These are phyloP conservation scores for Cercospora beticola DNA, from an alignment of 2,329 filamentous ascomycete species.

Conservation along the genomic window DNA sequence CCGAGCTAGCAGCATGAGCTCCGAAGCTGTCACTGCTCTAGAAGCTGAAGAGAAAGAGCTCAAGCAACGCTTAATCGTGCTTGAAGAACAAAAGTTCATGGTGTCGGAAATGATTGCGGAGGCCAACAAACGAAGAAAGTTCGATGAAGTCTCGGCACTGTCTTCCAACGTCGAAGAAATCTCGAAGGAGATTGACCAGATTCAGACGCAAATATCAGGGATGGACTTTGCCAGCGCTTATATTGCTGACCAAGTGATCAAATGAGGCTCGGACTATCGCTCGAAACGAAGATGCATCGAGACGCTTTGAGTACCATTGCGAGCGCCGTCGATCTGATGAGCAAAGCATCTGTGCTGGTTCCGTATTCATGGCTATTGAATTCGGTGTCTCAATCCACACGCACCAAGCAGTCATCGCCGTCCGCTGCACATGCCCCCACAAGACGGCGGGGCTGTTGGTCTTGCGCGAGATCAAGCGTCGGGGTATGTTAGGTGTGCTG, in stretches of 20 bases:
- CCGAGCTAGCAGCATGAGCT: slow-evolving; percentile 49
- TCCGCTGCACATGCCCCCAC: neutral
- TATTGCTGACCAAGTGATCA: slow-evolving; percentile 30
- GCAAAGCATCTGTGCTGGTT: neutral
- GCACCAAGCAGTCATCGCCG: neutral
- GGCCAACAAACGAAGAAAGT: slow-evolving; percentile 72
- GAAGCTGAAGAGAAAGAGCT: slow-evolving; percentile 83
- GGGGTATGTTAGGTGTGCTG: neutral
- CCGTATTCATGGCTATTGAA: neutral
- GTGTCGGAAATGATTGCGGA: slow-evolving; percentile 81
- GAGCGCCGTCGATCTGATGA: neutral
- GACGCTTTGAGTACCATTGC: neutral
- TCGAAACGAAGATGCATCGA: neutral
- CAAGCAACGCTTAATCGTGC: slow-evolving; percentile 74
- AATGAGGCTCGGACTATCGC: slow-evolving; percentile 21
- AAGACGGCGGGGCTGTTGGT: neutral
- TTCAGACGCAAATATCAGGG: slow-evolving; percentile 36
- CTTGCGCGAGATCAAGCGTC: neutral
- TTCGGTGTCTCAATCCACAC: neutral
- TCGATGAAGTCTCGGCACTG: slow-evolving; percentile 82
- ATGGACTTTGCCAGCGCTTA: slow-evolving; percentile 43
- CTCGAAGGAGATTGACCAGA: slow-evolving; percentile 68
- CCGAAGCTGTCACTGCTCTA: slow-evolving; percentile 57
- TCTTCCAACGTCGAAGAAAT: slow-evolving; percentile 80
- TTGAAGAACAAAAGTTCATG: slow-evolving; percentile 90